Conservation (phyloP, 805 yeast genomes). For the Candida hungchunana region DNA sequence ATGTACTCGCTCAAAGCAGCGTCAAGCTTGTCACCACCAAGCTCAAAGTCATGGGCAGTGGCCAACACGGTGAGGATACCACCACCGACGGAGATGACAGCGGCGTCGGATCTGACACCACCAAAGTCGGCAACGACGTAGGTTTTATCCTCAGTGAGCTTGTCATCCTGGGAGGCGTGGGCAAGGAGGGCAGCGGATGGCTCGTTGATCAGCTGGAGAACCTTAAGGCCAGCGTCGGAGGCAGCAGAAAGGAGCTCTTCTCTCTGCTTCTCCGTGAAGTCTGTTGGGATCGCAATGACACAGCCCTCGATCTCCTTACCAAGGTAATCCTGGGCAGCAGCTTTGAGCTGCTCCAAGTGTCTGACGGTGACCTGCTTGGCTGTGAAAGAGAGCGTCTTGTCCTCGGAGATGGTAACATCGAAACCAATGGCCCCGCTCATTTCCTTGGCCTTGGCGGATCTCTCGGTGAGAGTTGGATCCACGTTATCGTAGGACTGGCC, state of each 20-base stretch:
- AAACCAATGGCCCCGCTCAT: slow-evolving; percentile 68
- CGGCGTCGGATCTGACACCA: slow-evolving; percentile 93
- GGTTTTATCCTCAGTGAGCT: slow-evolving; percentile 54
- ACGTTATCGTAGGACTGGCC: slow-evolving; percentile 71
- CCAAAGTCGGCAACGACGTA: slow-evolving; percentile 96
- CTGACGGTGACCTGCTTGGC: slow-evolving; percentile 79
- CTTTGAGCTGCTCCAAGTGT: slow-evolving; percentile 75
- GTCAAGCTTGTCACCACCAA: slow-evolving; percentile 90
- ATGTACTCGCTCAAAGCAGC: slow-evolving; percentile 74
- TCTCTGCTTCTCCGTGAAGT: slow-evolving; percentile 73
- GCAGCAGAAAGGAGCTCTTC: slow-evolving; percentile 58
- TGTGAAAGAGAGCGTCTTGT: slow-evolving; percentile 40
- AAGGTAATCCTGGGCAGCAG: slow-evolving; percentile 89
- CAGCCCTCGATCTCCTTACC: slow-evolving; percentile 79
- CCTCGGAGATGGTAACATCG: slow-evolving; percentile 46
- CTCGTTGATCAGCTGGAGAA: slow-evolving; percentile 85
- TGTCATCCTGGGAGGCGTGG: slow-evolving; percentile 46
- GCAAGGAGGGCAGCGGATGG: slow-evolving; percentile 90
- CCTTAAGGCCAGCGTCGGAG: slow-evolving; percentile 67
- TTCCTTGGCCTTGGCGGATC: slow-evolving; percentile 65
- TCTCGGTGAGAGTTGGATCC: slow-evolving; percentile 58
- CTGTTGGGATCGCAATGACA: slow-evolving; percentile 88
- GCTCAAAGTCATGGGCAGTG: slow-evolving; percentile 72
- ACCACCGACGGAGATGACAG: slow-evolving; percentile 88
- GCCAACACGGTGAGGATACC: slow-evolving; percentile 88